phyloP scores from a whole-genome alignment of 345 rosid genomes.

The Salix viminalis region DNA sequence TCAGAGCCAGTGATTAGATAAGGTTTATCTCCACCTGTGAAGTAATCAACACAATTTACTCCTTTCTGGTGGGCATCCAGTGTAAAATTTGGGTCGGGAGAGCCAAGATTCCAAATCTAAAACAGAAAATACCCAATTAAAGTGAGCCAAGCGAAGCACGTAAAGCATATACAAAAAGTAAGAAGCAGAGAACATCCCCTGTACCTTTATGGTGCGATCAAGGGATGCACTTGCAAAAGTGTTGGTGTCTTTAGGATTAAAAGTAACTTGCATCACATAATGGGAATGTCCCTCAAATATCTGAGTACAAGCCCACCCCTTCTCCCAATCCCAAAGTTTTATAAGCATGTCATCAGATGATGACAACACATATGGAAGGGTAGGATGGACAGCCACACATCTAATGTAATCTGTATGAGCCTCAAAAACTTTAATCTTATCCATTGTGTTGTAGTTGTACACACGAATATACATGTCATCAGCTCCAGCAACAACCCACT shows the following conservation, averaged over 20 bases:
- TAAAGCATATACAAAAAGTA: constrained; percentile 10
- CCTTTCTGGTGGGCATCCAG: constrained; percentile 94
- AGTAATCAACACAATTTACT: constrained; percentile 88
- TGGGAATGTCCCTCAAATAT: constrained; percentile 99
- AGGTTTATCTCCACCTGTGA: constrained; percentile 92
- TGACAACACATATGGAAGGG: constrained; percentile 83
- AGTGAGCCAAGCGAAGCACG: constrained; percentile 3
- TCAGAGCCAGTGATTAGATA: constrained; percentile 89
- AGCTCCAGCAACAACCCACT: constrained; percentile 96
- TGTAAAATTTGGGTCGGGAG: constrained; percentile 91
- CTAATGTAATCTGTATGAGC: constrained; percentile 97
- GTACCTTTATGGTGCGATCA: constrained; percentile 88
- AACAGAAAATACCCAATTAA: neutral
- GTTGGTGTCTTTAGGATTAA: constrained; percentile 85
- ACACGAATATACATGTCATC: constrained; percentile 92
- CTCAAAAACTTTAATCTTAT: constrained; percentile 84
- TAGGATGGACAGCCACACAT: constrained; percentile 91
- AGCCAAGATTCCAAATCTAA: constrained; percentile 95
- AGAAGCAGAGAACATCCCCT: neutral
- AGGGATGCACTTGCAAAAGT: constrained; percentile 98
- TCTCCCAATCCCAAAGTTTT: constrained; percentile 99
- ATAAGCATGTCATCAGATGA: constrained; percentile 98
- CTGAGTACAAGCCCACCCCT: constrained; percentile 88
- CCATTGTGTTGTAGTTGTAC: constrained; percentile 90
- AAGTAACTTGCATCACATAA: constrained; percentile 97